Conservation (phyloP, 2,329 filamentous ascomycete species). For the Fusarium sarcochroum region DNA sequence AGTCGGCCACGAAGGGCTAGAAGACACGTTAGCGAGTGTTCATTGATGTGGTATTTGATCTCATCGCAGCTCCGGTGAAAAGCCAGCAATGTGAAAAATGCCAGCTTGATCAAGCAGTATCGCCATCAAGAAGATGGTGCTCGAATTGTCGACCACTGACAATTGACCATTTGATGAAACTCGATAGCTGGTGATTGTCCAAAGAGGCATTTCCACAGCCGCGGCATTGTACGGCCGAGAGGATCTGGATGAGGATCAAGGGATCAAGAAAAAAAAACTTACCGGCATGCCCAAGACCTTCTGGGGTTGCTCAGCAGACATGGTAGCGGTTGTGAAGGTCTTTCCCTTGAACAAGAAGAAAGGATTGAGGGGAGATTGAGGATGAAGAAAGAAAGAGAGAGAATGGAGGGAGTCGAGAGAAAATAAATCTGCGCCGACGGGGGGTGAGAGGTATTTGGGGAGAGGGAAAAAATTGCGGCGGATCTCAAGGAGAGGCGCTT, state of each 20-base stretch:
- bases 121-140: not conserved
- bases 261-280: constrained; percentile 56
- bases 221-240: constrained; percentile 49
- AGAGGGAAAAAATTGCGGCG: constrained; percentile 64
- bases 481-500: constrained; percentile 62
- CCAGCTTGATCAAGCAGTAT: not conserved
- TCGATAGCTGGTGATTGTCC: constrained; percentile 16
- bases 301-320: constrained; percentile 69
- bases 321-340: constrained; percentile 61
- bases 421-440: constrained; percentile 62
- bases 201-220: constrained; percentile 41
- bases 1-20: constrained; percentile 96
- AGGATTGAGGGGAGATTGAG: constrained; percentile 74
- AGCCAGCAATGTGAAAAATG: constrained; percentile 17
- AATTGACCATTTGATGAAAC: constrained; percentile 34
- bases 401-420: constrained; percentile 60
- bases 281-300: constrained; percentile 78
- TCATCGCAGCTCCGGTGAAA: constrained; percentile 4
- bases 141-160: constrained; percentile 8
- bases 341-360: constrained; percentile 63
- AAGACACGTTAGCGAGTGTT: constrained; percentile 44
- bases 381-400: constrained; percentile 60
- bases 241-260: constrained; percentile 10
- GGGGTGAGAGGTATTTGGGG: constrained; percentile 60
- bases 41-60: not conserved